These are phyloP conservation scores for Aspergillus cejpii DNA, from an alignment of 2,329 filamentous ascomycete species.

Conservation along the genomic window DNA sequence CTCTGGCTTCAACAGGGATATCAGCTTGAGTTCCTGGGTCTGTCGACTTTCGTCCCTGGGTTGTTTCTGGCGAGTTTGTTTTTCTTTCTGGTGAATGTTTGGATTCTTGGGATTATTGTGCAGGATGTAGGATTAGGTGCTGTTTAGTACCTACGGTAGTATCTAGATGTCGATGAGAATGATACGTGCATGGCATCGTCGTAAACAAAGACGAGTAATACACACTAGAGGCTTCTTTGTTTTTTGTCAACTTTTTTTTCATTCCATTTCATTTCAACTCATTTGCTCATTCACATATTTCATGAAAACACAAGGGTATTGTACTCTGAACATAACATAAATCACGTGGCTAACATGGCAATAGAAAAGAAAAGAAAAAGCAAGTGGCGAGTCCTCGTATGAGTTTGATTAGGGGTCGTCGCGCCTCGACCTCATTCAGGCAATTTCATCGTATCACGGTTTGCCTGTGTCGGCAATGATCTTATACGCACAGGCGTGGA, in stretches of 20 bases:
- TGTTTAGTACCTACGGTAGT: too few relatives aligned
- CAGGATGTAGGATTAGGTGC: slow-evolving; percentile 57
- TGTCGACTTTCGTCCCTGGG: slow-evolving; percentile 77
- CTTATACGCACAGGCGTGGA: slow-evolving; percentile 36
- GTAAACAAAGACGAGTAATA: too few relatives aligned
- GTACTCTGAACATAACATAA: not conserved
- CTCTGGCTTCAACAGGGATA: slow-evolving; percentile 71
- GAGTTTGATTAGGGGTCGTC: not conserved
- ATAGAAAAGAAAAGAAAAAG: not conserved
- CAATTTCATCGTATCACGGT: slow-evolving; percentile 7
- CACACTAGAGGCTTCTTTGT: too few relatives aligned
- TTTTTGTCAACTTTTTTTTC: too few relatives aligned
- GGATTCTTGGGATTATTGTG: slow-evolving; percentile 77
- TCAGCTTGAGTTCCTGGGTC: slow-evolving; percentile 69
- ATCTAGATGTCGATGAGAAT: not conserved
- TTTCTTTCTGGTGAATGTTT: slow-evolving; percentile 83
- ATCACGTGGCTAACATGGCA: not conserved
- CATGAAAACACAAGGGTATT: not conserved
- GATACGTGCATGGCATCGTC: not conserved
- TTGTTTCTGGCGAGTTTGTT: slow-evolving; percentile 67
- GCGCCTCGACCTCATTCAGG: not conserved
- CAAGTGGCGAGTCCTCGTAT: not conserved
- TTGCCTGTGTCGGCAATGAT: slow-evolving; percentile 38
- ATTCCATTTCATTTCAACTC: too few relatives aligned
- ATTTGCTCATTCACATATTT: not conserved